Evolutionary conservation across 768 basidiomycete species (phyloP).

Genomic region (Chalciporus sphaerocephalus): DNA sequence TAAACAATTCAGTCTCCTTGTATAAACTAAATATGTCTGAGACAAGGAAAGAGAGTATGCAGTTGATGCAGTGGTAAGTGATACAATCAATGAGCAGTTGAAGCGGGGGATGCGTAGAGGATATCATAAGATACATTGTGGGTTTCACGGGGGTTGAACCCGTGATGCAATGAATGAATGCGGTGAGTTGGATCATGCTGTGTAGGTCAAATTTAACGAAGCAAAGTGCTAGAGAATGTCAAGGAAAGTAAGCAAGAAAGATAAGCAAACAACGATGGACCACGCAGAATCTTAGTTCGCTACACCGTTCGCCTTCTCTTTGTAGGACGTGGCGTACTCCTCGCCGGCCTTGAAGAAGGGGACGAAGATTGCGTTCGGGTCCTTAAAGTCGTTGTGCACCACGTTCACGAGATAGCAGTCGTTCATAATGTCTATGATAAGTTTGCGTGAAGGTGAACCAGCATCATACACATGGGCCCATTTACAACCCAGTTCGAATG

Average conservation of each 20-base stretch:
- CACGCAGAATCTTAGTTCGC: slow-evolving; percentile 17
- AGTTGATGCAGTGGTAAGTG: slow-evolving; percentile 51
- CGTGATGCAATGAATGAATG: slow-evolving; percentile 42
- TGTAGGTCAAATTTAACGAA: not conserved
- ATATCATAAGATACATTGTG: slow-evolving; percentile 29
- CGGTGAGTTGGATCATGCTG: slow-evolving; percentile 30
- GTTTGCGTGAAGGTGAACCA: slow-evolving; percentile 65
- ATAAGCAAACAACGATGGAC: not conserved
- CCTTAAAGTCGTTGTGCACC: slow-evolving; percentile 94
- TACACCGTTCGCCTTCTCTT: slow-evolving; percentile 38
- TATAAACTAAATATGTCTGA: slow-evolving; percentile 18
- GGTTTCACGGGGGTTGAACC: slow-evolving; percentile 85
- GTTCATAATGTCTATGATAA: slow-evolving; percentile 78
- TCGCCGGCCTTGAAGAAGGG: slow-evolving; percentile 79
- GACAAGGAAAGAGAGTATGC: slow-evolving; percentile 35
- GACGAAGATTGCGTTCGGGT: slow-evolving; percentile 76
- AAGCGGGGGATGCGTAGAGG: slow-evolving; percentile 16
- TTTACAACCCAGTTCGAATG: slow-evolving; percentile 85
- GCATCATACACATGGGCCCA: slow-evolving; percentile 88
- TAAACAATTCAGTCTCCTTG: slow-evolving; percentile 14
- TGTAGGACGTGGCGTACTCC: slow-evolving; percentile 44
- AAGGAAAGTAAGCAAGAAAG: not conserved
- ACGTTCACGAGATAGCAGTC: slow-evolving; percentile 86
- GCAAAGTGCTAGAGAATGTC: not conserved
- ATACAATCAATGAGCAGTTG: slow-evolving; percentile 28